A percentile compares a stretch with the other conserved stretches of the same genome.
These are phyloP conservation scores for Termitomyces eurrhizus DNA, from an alignment of 768 basidiomycete species.

Conservation along the genomic window DNA sequence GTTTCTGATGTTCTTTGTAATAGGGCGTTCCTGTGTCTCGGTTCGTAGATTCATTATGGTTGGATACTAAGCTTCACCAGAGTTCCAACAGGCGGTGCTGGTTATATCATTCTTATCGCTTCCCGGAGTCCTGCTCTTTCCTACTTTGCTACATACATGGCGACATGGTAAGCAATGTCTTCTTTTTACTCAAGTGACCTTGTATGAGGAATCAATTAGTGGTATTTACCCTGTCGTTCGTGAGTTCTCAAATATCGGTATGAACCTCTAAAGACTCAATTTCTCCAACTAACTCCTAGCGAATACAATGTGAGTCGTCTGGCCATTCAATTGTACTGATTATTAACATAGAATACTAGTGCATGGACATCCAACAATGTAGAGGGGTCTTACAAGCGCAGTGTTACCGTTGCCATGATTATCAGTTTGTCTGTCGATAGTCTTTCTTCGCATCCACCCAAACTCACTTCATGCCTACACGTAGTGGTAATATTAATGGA, in stretches of 20 bases:
- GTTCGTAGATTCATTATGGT: conserved; percentile 23
- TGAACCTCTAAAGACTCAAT: background rate
- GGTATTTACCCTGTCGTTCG: conserved; percentile 76
- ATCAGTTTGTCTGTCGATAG: conserved; percentile 49
- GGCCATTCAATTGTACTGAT: background rate
- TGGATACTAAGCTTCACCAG: background rate
- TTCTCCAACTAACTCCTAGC: conserved; percentile 30
- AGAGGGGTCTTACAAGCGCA: conserved; percentile 74
- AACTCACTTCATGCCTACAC: background rate
- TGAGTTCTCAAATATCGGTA: conserved; percentile 27
- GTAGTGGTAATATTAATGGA: conserved; percentile 69
- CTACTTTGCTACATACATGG: conserved; percentile 69
- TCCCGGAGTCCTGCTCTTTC: conserved; percentile 63
- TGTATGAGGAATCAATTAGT: conserved; percentile 24
- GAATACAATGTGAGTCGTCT: conserved; percentile 41
- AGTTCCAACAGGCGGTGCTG: conserved; percentile 39
- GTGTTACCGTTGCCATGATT: conserved; percentile 66
- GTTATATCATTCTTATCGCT: conserved; percentile 66
- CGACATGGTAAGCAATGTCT: conserved; percentile 48
- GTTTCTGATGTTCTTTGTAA: background rate
- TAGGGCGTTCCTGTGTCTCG: conserved; percentile 34
- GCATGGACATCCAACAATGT: conserved; percentile 67
- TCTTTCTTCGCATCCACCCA: background rate
- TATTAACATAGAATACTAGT: conserved; percentile 20
- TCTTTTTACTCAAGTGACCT: background rate